Conservation (phyloP, 192 early-diverging fungal genomes). For the Diversispora epigaea region DNA sequence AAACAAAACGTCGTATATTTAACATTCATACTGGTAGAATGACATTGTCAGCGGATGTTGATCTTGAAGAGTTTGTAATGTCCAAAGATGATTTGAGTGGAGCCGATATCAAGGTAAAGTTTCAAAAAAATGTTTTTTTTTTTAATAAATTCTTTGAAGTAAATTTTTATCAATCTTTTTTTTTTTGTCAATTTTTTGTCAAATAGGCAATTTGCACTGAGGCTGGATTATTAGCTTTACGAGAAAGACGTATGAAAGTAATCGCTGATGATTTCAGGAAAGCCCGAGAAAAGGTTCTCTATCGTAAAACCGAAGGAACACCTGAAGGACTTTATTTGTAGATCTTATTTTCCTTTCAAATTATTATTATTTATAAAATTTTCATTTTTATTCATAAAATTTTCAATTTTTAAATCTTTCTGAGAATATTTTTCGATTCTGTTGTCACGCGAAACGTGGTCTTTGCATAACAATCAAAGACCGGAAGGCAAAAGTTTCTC, state of each 20-base stretch:
- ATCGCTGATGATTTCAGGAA: constrained; percentile 95
- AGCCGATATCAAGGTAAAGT: constrained; percentile 89
- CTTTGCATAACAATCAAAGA: too few relatives aligned
- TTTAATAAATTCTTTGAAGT: background rate
- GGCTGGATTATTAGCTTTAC: constrained; percentile 93
- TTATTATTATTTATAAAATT: background rate
- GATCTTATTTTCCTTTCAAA: background rate
- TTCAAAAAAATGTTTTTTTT: background rate
- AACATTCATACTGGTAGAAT: constrained; percentile 92
- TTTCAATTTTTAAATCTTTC: too few relatives aligned
- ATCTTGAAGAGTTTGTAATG: constrained; percentile 99
- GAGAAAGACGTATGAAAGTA: constrained; percentile 98
- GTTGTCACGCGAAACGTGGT: too few relatives aligned
- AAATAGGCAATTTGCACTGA: constrained; percentile 96
- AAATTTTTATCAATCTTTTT: background rate
- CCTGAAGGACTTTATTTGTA: constrained; percentile 95
- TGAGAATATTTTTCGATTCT: too few relatives aligned
- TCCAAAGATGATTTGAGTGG: constrained; percentile 98
- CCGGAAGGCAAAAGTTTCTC: too few relatives aligned
- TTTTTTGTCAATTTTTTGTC: background rate
- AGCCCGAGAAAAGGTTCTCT: constrained; percentile 98
- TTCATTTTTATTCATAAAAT: too few relatives aligned
- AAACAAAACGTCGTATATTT: constrained; percentile 97
- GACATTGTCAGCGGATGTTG: constrained; percentile 94
- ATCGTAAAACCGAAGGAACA: constrained; percentile 97